Evolutionary conservation across 176 grass and related monocot species (phyloP).

Genomic region (Avena atlantica): DNA sequence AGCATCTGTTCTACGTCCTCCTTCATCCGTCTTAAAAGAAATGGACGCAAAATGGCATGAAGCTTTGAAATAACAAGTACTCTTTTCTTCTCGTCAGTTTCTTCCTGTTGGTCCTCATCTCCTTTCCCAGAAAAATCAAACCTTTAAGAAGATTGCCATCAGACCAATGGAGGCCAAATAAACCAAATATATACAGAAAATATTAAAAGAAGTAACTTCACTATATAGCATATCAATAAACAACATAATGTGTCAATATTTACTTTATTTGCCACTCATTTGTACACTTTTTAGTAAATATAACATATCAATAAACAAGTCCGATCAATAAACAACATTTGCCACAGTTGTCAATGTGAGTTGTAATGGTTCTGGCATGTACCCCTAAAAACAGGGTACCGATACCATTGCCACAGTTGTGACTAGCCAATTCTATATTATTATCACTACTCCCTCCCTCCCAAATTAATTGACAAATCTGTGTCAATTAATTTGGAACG

Average conservation of each 20-base stretch:
- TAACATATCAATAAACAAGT: not conserved
- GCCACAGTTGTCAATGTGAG: not conserved
- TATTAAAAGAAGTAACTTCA: not conserved
- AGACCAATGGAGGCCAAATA: slow-evolving; percentile 27
- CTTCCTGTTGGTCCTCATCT: slow-evolving; percentile 65
- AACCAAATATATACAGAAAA: slow-evolving; percentile 27
- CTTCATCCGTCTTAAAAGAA: slow-evolving; percentile 94
- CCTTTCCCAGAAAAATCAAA: slow-evolving; percentile 88
- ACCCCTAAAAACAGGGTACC: slow-evolving; percentile 16
- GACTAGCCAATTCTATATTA: not conserved
- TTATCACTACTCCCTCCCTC: not conserved
- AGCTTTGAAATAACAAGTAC: slow-evolving; percentile 86
- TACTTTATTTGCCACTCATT: not conserved
- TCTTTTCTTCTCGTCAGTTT: slow-evolving; percentile 84
- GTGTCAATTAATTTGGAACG: no score
- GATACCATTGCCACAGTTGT: not conserved
- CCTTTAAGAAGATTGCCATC: slow-evolving; percentile 53
- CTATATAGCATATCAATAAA: not conserved
- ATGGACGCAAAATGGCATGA: slow-evolving; percentile 91
- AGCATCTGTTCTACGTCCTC: slow-evolving; percentile 93
- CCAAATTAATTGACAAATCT: no score
- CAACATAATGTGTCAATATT: not conserved
- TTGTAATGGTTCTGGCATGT: not conserved
- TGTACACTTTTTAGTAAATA: slow-evolving; percentile 23
- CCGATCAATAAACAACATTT: not conserved